Conservation (phyloP, 495 filamentous ascomycete species). For the Xylaria palmicola region DNA sequence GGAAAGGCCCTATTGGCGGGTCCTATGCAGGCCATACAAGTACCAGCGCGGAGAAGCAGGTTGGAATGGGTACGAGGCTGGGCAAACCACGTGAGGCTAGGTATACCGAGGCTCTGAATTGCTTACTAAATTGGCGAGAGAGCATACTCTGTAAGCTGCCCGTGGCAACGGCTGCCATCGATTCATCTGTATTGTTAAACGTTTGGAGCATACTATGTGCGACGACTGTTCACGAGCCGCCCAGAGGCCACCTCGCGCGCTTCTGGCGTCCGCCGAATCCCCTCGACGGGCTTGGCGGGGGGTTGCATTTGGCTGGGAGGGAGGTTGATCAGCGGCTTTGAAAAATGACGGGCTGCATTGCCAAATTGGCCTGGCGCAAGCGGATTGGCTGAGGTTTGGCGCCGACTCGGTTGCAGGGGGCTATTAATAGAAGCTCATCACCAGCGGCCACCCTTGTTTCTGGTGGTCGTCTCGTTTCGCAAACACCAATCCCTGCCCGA, state of each 20-base stretch:
- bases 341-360: constrained; percentile 31
- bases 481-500: constrained; percentile 26
- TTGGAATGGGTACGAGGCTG: constrained; percentile 5
- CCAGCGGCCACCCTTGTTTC: constrained; percentile 22
- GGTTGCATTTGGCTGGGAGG: constrained; percentile 22
- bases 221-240: constrained; percentile 9
- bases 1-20: constrained; percentile 2
- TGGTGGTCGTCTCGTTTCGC: constrained; percentile 32
- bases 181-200: too few relatives aligned
- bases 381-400: constrained; percentile 31
- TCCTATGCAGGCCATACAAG: constrained; percentile 3
- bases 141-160: background rate
- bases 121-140: background rate
- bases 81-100: constrained; percentile 9
- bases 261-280: constrained; percentile 8
- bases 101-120: background rate
- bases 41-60: background rate
- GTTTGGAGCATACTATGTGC: too few relatives aligned
- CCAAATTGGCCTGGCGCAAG: constrained; percentile 26
- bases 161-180: background rate
- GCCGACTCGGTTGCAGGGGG: constrained; percentile 29
- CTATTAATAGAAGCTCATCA: constrained; percentile 34
- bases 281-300: constrained; percentile 10
- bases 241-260: constrained; percentile 9
- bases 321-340: constrained; percentile 23